phyloP scores from a whole-genome alignment of 768 basidiomycete genomes.

The Vishniacozyma victoriae region DNA sequence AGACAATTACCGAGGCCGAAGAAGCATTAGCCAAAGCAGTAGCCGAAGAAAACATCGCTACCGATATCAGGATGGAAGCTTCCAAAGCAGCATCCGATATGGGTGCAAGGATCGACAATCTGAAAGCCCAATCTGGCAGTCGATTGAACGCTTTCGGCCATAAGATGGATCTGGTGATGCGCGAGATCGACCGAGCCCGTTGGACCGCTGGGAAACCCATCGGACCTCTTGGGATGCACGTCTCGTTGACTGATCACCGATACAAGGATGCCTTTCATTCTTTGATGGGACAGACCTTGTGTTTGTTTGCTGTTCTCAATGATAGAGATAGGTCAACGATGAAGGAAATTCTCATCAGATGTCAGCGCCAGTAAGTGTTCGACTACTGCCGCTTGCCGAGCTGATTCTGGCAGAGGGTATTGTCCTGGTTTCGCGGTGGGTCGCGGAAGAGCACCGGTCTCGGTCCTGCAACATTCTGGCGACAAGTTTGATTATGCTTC shows the following conservation, averaged over 20 bases:
- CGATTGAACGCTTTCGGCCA: conserved; percentile 39
- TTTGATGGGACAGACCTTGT: conserved; percentile 58
- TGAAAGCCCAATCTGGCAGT: conserved; percentile 13
- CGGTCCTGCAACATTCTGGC: conserved; percentile 50
- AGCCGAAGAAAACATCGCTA: background rate
- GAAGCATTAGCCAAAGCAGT: background rate
- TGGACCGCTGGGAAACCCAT: conserved; percentile 41
- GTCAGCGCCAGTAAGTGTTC: conserved; percentile 4
- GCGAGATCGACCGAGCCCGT: conserved; percentile 33
- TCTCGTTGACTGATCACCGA: conserved; percentile 64
- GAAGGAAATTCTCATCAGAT: conserved; percentile 51
- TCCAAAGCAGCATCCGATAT: background rate
- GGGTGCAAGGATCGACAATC: conserved; percentile 4
- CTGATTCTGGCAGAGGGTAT: conserved; percentile 9
- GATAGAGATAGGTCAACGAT: conserved; percentile 58
- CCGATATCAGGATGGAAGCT: background rate
- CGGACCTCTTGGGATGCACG: conserved; percentile 67
- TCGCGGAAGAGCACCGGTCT: conserved; percentile 9
- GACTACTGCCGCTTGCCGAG: background rate
- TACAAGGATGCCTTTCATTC: conserved; percentile 65
- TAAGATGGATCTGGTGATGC: conserved; percentile 25
- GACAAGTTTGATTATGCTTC: conserved; percentile 73
- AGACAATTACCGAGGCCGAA: conserved; percentile 43
- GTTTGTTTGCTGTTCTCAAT: conserved; percentile 69
- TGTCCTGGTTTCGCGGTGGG: conserved; percentile 5